A percentile compares a stretch with the other conserved stretches of the same genome.
Conservation (phyloP, 2,329 filamentous ascomycete genomes). For the Pochonia chlamydosporia region DNA sequence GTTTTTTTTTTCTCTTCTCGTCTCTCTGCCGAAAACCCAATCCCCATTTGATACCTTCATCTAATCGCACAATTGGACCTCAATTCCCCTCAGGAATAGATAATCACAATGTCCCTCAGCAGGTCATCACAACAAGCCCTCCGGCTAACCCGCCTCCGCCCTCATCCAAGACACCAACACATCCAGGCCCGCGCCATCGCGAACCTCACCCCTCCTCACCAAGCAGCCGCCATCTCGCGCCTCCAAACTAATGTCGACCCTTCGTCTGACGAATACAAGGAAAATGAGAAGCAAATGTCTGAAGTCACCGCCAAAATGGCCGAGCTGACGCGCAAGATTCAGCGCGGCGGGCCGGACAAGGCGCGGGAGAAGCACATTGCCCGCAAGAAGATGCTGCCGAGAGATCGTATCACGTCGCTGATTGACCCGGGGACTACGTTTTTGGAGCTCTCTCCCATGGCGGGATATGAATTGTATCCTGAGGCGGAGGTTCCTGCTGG, state of each 20-base stretch:
- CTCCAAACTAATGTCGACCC: constrained; percentile 73
- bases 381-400: constrained; percentile 87
- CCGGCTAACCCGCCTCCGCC: constrained; percentile 20
- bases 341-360: constrained; percentile 73
- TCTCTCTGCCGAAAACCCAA: too few species aligned
- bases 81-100: neutral
- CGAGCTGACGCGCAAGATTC: constrained; percentile 63
- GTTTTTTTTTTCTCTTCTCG: too few species aligned
- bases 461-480: constrained; percentile 78
- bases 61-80: too few species aligned
- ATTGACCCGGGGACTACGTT: constrained; percentile 88
- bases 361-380: constrained; percentile 82
- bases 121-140: constrained; percentile 41
- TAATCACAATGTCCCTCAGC: constrained; percentile 40
- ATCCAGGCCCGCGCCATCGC: constrained; percentile 46
- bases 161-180: constrained; percentile 24
- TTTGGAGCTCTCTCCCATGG: constrained; percentile 87
- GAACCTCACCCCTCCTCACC: constrained; percentile 73
- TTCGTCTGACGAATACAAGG: constrained; percentile 69
- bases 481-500: constrained; percentile 84
- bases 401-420: constrained; percentile 81
- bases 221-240: constrained; percentile 77
- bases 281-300: constrained; percentile 75
- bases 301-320: constrained; percentile 65
- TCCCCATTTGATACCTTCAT: too few species aligned